Evolutionary conservation across 805 yeast species (phyloP), one percentile per base, ranked within the genome.

Genomic region (Candida palmyrensis): DNA sequence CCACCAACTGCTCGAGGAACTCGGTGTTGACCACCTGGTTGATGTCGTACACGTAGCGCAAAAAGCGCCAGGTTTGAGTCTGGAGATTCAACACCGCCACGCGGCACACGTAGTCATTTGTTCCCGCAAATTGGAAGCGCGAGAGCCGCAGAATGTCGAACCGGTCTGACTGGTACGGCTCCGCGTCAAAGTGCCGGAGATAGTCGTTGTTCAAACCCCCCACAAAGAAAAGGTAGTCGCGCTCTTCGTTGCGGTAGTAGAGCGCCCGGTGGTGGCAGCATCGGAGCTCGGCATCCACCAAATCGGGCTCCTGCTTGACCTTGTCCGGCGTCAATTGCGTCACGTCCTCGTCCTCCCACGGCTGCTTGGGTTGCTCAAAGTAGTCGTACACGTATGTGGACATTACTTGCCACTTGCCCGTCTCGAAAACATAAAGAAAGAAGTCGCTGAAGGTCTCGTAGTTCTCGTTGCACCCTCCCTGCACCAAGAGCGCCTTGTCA

Each of bases 11-110:
- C 15, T 51, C 43, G 19, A 48, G 30, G 27, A 52, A 47, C 12
- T 40, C 36, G 3, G 53, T 49, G 11, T 50, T 46, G 12, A 59
- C 41, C 2, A 45, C 46, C 24, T 53, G 51, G 17, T 50, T 39
- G 9, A 57, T 36, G 36, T 63, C 65, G 35, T 49, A 56, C 40
- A 48, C 55, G 43, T 56, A 64, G 29, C 55, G 49, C 32, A 53
- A 41, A 42, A 61, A 65, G 33, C 55, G 51, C 71, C 71, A 66
- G 5, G 61, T 59, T 39, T 62, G 68, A 3, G 71, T 59, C 29
- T 52, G 54, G 27, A 63, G 42, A 41, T 64, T 64, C 27, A 62
- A 53, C 12, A 54, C 59, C 11, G 64, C 51, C 18, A 65, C 40
- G 25, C 71, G 49, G 30, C 57, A 47, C 7, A 55, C 39, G 25